Evolutionary conservation across 257 asterid species (phyloP), one percentile per base, ranked within the genome.

Genomic region (Solanum pinnatisectum): DNA sequence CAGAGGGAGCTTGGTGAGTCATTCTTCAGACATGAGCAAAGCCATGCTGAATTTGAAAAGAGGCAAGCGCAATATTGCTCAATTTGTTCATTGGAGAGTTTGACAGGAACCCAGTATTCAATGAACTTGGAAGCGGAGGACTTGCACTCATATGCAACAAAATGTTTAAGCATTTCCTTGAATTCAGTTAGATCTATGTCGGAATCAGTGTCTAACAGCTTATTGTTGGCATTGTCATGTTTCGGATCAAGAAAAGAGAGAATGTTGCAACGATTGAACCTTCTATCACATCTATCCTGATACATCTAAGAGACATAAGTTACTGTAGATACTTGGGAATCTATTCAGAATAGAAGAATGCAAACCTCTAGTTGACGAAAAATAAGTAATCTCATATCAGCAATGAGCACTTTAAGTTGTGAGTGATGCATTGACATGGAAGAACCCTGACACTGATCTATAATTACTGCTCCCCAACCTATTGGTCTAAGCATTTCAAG

Each of bases 61-160:
- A 93, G 90, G 84, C 90, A 90, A 88, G 89, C 92, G 87, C 98
- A 94, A 85, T 94, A 94, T 90, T 89, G 93, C 91, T 93, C 95
- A 36, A 56, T 91, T 90, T 94, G 96, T 90, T 93, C 87, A 70
- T 93, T 83, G 63, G 96, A 92, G 86, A 94, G 98, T 92, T 72
- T 84, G 85, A 91, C 95, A 65, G 98, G 98, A 83, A 94, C 95
- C 98, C 98, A 94, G 23, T 94, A 93, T 90, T 94, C 96, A 70
- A 91, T 73, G 71, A 93, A 92, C 72, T 89, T 91, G 68, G 83
- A 87, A 27, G 81, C 68, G 15, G 59, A 87, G n/a, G 85, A 74
- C 70, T 89, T 92, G 90, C 87, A 71, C 60, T 79, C 90, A 76
- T 89, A 86, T 73, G 86, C 92, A 91, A 36, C 73, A 67, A 88